Evolutionary conservation across 1,139 yeast species (phyloP).

Genomic region (Taphrina communis): DNA sequence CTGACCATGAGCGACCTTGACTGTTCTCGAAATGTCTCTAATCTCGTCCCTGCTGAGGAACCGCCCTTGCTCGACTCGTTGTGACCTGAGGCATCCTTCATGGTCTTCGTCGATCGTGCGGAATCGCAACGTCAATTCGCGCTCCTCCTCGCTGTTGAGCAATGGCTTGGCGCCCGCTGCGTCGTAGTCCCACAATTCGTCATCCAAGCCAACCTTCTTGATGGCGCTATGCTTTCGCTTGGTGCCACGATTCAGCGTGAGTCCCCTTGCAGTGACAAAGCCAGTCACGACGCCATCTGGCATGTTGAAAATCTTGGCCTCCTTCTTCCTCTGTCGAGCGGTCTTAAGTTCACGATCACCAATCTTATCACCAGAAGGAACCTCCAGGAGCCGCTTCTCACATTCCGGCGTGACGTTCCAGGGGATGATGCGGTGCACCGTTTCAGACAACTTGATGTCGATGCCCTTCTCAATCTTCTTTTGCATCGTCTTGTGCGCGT

Average conservation of each 20-base stretch:
- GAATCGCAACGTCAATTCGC: conserved; percentile 30
- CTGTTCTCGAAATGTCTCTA: background rate
- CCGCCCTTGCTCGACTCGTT: conserved; percentile 4
- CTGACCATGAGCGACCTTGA: conserved; percentile 3
- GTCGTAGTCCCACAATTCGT: conserved; percentile 8
- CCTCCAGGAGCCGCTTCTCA: conserved; percentile 62
- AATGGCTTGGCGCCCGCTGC: conserved; percentile 12
- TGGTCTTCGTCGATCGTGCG: conserved; percentile 22
- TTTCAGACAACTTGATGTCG: conserved; percentile 32
- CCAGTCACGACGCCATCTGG: conserved; percentile 80
- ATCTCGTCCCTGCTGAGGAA: conserved; percentile 10
- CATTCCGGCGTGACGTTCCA: conserved; percentile 60
- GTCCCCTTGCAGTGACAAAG: conserved; percentile 59
- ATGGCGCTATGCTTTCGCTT: conserved; percentile 29
- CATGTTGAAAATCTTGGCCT: conserved; percentile 65
- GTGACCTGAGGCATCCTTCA: conserved; percentile 16
- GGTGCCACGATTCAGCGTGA: conserved; percentile 21
- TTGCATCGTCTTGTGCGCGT: conserved; percentile 81
- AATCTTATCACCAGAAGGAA: conserved; percentile 56
- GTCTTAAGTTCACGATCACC: conserved; percentile 43
- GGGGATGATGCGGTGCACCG: conserved; percentile 62
- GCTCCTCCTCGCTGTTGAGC: conserved; percentile 30
- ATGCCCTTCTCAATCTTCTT: conserved; percentile 36
- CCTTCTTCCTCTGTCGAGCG: conserved; percentile 43
- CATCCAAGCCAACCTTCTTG: conserved; percentile 6